These are phyloP conservation scores for Sphaerulina populicola DNA, from an alignment of 2,329 filamentous ascomycete species.

Conservation along the genomic window DNA sequence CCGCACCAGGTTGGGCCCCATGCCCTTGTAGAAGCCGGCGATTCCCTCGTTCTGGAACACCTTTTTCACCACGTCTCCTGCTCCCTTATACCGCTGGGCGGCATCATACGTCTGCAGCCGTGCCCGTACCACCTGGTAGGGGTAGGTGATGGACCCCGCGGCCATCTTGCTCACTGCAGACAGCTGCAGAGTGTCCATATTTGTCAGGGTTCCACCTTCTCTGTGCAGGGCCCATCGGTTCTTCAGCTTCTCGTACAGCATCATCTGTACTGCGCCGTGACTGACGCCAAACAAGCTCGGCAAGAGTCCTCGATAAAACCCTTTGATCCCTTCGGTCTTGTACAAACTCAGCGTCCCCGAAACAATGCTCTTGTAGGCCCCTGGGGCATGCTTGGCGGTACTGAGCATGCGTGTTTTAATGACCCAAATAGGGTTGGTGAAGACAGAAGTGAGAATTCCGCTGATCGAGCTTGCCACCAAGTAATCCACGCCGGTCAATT, in stretches of 20 bases:
- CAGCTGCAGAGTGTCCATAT: conserved; percentile 69
- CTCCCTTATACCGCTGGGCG: conserved; percentile 61
- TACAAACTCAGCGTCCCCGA: conserved; percentile 62
- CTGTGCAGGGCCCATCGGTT: conserved; percentile 46
- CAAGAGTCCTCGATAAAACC: conserved; percentile 80
- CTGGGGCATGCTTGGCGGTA: conserved; percentile 61
- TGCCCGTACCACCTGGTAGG: conserved; percentile 85
- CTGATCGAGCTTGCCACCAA: conserved; percentile 64
- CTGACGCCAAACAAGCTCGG: conserved; percentile 78
- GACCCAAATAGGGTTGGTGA: conserved; percentile 96
- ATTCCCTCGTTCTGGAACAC: conserved; percentile 74
- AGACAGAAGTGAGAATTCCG: conserved; percentile 66
- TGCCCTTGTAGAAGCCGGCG: conserved; percentile 80
- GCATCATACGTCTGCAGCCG: conserved; percentile 85
- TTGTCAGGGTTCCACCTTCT: conserved; percentile 46
- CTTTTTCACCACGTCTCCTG: conserved; percentile 61
- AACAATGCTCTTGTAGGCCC: conserved; percentile 73
- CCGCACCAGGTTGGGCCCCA: conserved; percentile 79
- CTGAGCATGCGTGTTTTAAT: conserved; percentile 96
- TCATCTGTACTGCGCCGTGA: conserved; percentile 92
- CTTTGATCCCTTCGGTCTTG: conserved; percentile 60
- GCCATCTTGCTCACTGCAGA: conserved; percentile 77
- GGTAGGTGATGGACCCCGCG: conserved; percentile 84
- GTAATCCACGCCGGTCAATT: conserved; percentile 61
- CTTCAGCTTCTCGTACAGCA: conserved; percentile 76